Conservation (phyloP, 768 basidiomycete genomes). For the Kwoniella sp. region DNA sequence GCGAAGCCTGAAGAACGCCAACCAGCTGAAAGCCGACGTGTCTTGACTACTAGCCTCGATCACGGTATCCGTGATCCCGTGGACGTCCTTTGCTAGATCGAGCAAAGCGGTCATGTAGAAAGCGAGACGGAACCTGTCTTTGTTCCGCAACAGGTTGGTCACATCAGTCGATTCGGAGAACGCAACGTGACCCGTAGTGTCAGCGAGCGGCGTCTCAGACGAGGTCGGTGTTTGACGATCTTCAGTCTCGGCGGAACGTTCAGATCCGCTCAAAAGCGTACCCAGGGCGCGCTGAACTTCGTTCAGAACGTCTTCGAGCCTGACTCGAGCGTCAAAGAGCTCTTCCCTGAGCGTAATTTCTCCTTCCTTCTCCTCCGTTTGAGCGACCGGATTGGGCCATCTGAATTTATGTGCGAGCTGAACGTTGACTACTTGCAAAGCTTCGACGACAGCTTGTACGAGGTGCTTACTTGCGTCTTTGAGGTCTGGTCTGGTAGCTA, state of each 20-base stretch:
- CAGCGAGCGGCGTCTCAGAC: slow-evolving; percentile 6
- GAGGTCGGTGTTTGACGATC: background rate
- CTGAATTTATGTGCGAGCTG: slow-evolving; percentile 8
- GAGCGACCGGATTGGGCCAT: background rate
- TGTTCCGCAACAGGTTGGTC: slow-evolving; percentile 11
- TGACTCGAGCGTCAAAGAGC: slow-evolving; percentile 14
- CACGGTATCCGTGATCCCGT: slow-evolving; percentile 23
- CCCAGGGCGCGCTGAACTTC: slow-evolving; percentile 14
- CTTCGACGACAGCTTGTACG: slow-evolving; percentile 14
- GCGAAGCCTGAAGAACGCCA: slow-evolving; percentile 16
- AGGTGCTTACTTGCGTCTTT: slow-evolving; percentile 21
- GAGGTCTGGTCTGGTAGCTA: slow-evolving; percentile 13
- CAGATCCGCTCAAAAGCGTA: slow-evolving; percentile 6
- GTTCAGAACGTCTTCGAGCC: slow-evolving; percentile 14
- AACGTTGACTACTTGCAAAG: slow-evolving; percentile 1
- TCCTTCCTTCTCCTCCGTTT: background rate
- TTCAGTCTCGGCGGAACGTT: background rate
- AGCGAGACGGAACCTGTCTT: slow-evolving; percentile 42
- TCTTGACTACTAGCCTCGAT: slow-evolving; percentile 6
- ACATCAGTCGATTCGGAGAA: slow-evolving; percentile 19
- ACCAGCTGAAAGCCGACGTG: slow-evolving; percentile 14
- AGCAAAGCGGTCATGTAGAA: slow-evolving; percentile 49
- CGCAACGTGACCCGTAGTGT: background rate
- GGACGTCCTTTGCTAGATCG: slow-evolving; percentile 41
- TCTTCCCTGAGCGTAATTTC: background rate